phyloP scores from a whole-genome alignment of 345 rosid genomes.

The Citrus sp. region DNA sequence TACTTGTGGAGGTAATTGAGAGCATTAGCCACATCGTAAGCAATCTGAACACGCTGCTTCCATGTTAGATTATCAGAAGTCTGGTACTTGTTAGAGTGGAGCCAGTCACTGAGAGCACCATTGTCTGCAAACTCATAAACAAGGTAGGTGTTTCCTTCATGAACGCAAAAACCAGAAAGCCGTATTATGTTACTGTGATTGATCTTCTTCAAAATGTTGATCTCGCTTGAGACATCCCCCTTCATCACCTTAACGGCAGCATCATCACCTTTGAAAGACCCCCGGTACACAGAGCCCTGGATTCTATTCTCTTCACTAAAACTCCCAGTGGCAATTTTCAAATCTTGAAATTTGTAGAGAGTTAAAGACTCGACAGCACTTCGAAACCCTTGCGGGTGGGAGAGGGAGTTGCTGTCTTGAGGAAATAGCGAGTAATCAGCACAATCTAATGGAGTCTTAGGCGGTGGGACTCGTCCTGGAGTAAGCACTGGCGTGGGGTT shows the following conservation, averaged over 20 bases:
- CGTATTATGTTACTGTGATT: slow-evolving; percentile 77
- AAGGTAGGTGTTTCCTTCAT: slow-evolving; percentile 70
- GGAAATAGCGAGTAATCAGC: slow-evolving; percentile 31
- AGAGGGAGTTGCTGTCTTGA: slow-evolving; percentile 26
- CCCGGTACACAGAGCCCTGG: slow-evolving; percentile 65
- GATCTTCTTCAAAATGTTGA: slow-evolving; percentile 71
- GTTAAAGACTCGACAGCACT: slow-evolving; percentile 62
- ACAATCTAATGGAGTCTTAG: slow-evolving; percentile 30
- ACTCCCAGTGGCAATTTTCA: slow-evolving; percentile 52
- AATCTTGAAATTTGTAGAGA: slow-evolving; percentile 53
- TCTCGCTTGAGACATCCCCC: slow-evolving; percentile 74
- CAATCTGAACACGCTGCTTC: slow-evolving; percentile 85
- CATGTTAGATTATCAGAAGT: slow-evolving; percentile 41
- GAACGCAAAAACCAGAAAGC: slow-evolving; percentile 82
- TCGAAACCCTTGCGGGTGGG: slow-evolving; percentile 42
- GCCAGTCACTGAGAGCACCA: slow-evolving; percentile 67
- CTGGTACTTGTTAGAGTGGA: slow-evolving; percentile 35
- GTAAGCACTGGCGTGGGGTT: slow-evolving; percentile 10
- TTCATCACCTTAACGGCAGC: slow-evolving; percentile 83
- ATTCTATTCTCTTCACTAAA: slow-evolving; percentile 59
- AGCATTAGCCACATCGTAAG: slow-evolving; percentile 67
- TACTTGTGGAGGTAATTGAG: slow-evolving; percentile 79
- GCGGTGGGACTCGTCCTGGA: background rate
- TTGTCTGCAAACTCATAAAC: slow-evolving; percentile 74
- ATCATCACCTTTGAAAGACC: slow-evolving; percentile 60